Percentiles rank a stretch among this genome's conserved stretches.
phyloP scores from a whole-genome alignment of 371 early-diverging fungal species.

The Mortierella sp. region DNA sequence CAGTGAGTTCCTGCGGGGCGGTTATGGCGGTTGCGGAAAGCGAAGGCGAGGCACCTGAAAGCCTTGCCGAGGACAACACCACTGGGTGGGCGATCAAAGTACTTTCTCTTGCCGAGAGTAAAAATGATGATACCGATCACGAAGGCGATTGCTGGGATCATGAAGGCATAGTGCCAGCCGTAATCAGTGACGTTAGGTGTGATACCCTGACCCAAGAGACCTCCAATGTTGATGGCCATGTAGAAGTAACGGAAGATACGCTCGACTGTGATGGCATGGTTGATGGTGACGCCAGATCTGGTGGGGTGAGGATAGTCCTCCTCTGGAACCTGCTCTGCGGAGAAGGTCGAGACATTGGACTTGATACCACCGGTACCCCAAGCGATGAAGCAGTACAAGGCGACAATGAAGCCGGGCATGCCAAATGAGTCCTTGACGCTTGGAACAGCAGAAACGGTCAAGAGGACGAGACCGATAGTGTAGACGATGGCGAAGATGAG shows the following conservation, averaged over 20 bases:
- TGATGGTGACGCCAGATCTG: conserved; percentile 56
- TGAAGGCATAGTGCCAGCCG: conserved; percentile 66
- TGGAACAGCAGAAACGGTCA: conserved; percentile 70
- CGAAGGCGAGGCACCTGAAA: conserved; percentile 58
- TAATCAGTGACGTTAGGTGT: conserved; percentile 65
- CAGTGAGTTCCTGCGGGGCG: conserved; percentile 58
- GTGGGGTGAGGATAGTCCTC: conserved; percentile 52
- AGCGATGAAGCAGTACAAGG: conserved; percentile 77
- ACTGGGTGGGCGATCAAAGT: conserved; percentile 69
- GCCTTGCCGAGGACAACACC: conserved; percentile 69
- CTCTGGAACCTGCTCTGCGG: conserved; percentile 74
- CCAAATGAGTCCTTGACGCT: conserved; percentile 65
- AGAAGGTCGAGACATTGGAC: conserved; percentile 76
- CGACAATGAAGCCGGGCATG: conserved; percentile 72
- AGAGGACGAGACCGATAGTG: conserved; percentile 70
- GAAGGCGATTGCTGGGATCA: conserved; percentile 78
- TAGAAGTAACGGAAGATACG: conserved; percentile 80
- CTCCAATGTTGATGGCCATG: conserved; percentile 85
- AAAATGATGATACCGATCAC: conserved; percentile 69
- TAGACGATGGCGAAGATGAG: conserved; percentile 73
- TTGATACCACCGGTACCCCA: conserved; percentile 93
- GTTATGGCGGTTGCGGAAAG: conserved; percentile 64
- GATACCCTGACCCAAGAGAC: conserved; percentile 71
- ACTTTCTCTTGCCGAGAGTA: conserved; percentile 65
- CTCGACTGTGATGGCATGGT: conserved; percentile 62